phyloP scores from a whole-genome alignment of 2,329 filamentous ascomycete genomes.

The Penicillium hesseltinei region DNA sequence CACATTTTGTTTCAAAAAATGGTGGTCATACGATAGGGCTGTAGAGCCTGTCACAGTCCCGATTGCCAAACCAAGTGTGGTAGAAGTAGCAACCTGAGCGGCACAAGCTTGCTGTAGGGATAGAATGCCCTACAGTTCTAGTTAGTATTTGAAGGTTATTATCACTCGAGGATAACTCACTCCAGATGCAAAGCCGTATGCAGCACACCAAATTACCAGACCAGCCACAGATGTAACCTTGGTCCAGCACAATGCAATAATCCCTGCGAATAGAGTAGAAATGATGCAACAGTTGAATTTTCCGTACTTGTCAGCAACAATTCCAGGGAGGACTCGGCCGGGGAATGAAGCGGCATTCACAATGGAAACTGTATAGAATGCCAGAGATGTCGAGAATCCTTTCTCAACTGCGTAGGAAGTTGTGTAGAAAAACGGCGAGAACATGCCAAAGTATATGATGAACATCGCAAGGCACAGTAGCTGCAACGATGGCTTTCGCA shows the following conservation, averaged over 20 bases:
- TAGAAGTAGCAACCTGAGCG: constrained; percentile 40
- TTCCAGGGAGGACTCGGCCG: constrained; percentile 37
- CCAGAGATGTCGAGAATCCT: constrained; percentile 30
- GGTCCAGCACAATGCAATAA: constrained; percentile 49
- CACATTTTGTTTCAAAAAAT: not conserved
- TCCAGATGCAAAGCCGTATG: constrained; percentile 50
- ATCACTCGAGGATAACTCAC: constrained; percentile 24
- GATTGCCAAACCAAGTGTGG: constrained; percentile 44
- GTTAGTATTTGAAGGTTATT: not conserved
- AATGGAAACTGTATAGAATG: constrained; percentile 41
- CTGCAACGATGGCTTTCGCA: constrained; percentile 23
- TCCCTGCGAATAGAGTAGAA: constrained; percentile 32
- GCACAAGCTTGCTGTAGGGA: constrained; percentile 50
- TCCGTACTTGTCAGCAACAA: constrained; percentile 38
- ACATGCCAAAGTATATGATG: constrained; percentile 41
- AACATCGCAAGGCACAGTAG: constrained; percentile 35
- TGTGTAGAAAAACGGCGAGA: constrained; percentile 41
- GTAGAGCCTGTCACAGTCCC: constrained; percentile 44
- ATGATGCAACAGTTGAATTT: constrained; percentile 34
- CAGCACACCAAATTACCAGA: constrained; percentile 45
- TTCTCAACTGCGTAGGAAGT: constrained; percentile 30
- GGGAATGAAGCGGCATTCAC: constrained; percentile 41
- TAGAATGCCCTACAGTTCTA: constrained; percentile 41
- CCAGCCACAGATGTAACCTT: constrained; percentile 44
- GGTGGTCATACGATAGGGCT: constrained; percentile 42